A percentile compares a stretch with the other conserved stretches of the same genome.
phyloP scores from a whole-genome alignment of 805 yeast species.

The Saccharomyces jurei region DNA sequence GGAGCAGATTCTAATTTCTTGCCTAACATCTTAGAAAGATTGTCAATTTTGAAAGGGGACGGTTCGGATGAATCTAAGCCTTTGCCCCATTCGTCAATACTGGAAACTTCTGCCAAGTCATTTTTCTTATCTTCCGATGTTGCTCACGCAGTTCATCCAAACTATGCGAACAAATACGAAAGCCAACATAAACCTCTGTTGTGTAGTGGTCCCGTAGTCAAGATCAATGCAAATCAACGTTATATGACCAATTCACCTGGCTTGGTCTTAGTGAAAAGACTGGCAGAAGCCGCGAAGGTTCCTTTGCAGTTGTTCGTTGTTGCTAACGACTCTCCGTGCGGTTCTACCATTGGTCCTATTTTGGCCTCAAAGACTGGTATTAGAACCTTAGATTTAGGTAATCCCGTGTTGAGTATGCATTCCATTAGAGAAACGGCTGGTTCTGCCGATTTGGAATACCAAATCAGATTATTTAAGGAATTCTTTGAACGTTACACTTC shows the following conservation, averaged over 20 bases:
- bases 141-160: constrained; percentile 97
- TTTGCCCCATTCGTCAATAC: constrained; percentile 33
- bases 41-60: constrained; percentile 42
- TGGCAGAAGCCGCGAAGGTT: constrained; percentile 60
- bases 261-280: constrained; percentile 61
- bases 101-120: constrained; percentile 62
- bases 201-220: constrained; percentile 87
- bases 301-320: constrained; percentile 92
- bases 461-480: constrained; percentile 52
- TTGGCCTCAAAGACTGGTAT: constrained; percentile 80
- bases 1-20: constrained; percentile 93
- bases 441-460: constrained; percentile 56
- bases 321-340: constrained; percentile 88
- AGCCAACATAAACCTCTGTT: constrained; percentile 67
- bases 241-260: constrained; percentile 93
- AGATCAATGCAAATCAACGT: constrained; percentile 89
- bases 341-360: constrained; percentile 94
- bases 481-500: constrained; percentile 45
- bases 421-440: constrained; percentile 91
- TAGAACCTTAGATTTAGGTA: constrained; percentile 82
- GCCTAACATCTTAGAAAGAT: constrained; percentile 66
- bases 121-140: constrained; percentile 89
- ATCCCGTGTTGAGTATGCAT: constrained; percentile 90
- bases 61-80: constrained; percentile 28
- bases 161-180: constrained; percentile 72